Evolutionary conservation across 306 rosid species (phyloP).

Genomic region (Ormosia semicastrata): DNA sequence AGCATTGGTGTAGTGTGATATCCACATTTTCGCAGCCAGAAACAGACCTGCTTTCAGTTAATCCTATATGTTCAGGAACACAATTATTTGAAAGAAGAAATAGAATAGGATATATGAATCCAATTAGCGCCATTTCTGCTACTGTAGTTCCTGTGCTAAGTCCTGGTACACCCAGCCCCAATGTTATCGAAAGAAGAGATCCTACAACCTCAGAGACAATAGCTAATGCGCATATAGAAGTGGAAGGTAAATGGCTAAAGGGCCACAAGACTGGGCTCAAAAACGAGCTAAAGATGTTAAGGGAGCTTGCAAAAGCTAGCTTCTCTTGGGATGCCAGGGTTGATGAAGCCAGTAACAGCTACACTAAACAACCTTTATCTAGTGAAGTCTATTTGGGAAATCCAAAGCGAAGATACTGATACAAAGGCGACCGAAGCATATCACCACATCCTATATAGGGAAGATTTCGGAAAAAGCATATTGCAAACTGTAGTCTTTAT

Average conservation of each 20-base stretch:
- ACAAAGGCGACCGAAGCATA: background rate
- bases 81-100: no score
- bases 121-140: conserved; percentile 50
- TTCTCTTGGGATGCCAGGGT: conserved; percentile 39
- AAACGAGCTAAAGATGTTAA: conserved; percentile 51
- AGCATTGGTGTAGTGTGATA: conserved; percentile 44
- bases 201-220: conserved; percentile 11
- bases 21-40: conserved; percentile 33
- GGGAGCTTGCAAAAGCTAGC: conserved; percentile 64
- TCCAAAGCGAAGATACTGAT: conserved; percentile 15
- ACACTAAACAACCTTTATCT: conserved; percentile 13
- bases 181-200: conserved; percentile 19
- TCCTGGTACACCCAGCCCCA: conserved; percentile 45
- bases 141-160: conserved; percentile 60
- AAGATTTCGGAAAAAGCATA: background rate
- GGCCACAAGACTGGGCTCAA: conserved; percentile 38
- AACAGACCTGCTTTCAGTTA: conserved; percentile 30
- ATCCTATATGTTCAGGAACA: conserved; percentile 40
- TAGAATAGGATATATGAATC: conserved; percentile 27
- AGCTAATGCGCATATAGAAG: conserved; percentile 28
- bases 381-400: background rate
- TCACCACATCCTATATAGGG: background rate
- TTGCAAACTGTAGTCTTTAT: background rate
- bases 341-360: conserved; percentile 57
- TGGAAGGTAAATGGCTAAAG: conserved; percentile 43